Evolutionary conservation across 2,329 filamentous ascomycete species (phyloP).

Genomic region (Aureobasidium namibiae): DNA sequence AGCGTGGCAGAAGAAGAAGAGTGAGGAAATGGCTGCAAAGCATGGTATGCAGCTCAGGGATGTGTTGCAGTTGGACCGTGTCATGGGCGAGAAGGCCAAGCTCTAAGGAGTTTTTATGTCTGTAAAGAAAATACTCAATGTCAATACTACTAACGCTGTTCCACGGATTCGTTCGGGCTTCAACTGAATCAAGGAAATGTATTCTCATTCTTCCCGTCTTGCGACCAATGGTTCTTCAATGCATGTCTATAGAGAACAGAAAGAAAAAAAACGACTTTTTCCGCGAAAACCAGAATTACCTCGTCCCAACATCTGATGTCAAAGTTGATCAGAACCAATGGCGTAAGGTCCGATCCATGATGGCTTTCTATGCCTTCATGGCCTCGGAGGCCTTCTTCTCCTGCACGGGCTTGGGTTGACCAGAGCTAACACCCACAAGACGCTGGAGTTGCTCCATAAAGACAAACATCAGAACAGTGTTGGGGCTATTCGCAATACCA

Average conservation of each 20-base stretch:
- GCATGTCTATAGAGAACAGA: not conserved
- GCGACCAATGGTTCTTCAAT: not conserved
- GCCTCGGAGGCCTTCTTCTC: conserved; percentile 5
- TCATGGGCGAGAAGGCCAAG: conserved; percentile 31
- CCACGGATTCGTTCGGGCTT: too few relatives aligned
- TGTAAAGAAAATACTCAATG: not conserved
- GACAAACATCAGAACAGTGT: conserved; percentile 8
- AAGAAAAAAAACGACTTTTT: not conserved
- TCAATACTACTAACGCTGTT: not conserved
- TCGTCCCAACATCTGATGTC: not conserved
- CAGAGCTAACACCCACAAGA: not conserved
- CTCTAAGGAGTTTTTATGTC: conserved; percentile 22
- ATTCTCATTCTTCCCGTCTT: not conserved
- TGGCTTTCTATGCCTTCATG: not conserved
- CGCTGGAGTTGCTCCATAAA: conserved; percentile 8
- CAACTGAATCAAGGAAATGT: too few relatives aligned
- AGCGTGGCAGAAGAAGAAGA: conserved; percentile 55
- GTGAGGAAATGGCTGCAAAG: conserved; percentile 56
- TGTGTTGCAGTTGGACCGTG: conserved; percentile 34
- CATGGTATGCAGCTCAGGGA: conserved; percentile 42
- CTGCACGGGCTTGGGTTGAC: not conserved
- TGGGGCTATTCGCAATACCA: not conserved
- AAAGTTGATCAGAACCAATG: not conserved
- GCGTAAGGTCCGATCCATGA: not conserved
- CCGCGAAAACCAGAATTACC: not conserved